Percentiles rank a stretch among this genome's conserved stretches.
Conservation (phyloP, 176 grass and related monocot genomes). For the Oryza brachyantha region DNA sequence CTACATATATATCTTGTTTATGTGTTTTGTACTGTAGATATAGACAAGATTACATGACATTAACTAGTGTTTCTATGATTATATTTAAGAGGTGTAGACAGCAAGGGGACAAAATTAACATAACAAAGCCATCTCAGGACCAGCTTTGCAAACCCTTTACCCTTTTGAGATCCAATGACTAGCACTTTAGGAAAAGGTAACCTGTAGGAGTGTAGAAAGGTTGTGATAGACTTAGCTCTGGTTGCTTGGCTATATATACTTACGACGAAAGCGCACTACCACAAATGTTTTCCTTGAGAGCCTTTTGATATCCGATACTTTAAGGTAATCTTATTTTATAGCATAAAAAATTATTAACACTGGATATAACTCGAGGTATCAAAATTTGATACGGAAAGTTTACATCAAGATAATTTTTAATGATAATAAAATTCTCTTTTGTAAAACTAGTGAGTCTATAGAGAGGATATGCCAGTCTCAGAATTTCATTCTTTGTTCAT, state of each 20-base stretch:
- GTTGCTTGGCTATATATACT: slow-evolving; percentile 13
- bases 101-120: slow-evolving; percentile 26
- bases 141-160: slow-evolving; percentile 50
- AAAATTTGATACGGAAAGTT: too few species aligned
- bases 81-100: neutral
- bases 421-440: too few species aligned
- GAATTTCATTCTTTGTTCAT: neutral
- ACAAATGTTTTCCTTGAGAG: too few species aligned
- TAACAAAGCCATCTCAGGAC: slow-evolving; percentile 45
- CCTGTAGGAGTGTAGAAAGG: slow-evolving; percentile 29
- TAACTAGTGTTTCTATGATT: neutral
- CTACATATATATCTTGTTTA: neutral
- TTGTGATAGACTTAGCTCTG: slow-evolving; percentile 1
- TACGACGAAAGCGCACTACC: slow-evolving; percentile 1
- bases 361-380: too few species aligned
- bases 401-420: too few species aligned
- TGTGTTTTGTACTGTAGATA: neutral
- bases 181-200: slow-evolving; percentile 45
- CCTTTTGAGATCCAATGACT: slow-evolving; percentile 53
- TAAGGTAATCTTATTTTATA: too few species aligned
- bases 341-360: too few species aligned
- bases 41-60: neutral
- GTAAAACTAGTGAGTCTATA: neutral
- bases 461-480: neutral
- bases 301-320: too few species aligned